Conservation (phyloP, 306 rosid genomes). For the Rosa chinensis region DNA sequence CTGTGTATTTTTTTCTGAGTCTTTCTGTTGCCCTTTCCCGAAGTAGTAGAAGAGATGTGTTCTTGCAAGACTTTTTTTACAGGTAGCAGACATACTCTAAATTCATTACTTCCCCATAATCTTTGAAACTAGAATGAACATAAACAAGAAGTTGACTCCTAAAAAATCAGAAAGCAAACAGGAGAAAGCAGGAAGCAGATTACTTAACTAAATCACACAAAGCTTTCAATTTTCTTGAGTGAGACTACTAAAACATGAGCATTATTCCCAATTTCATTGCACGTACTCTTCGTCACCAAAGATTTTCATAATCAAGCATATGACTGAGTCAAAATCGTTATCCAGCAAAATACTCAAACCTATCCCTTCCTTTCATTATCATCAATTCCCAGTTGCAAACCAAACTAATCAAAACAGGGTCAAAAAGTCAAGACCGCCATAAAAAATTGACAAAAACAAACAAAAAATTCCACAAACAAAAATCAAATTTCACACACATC, state of each 20-base stretch:
- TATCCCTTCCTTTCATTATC: background rate
- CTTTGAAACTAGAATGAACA: background rate
- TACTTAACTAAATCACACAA: background rate
- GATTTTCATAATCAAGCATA: background rate
- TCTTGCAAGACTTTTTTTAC: background rate
- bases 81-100: background rate
- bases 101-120: background rate
- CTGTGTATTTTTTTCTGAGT: background rate
- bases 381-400: background rate
- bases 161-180: background rate
- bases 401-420: background rate
- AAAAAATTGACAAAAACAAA: background rate
- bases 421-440: conserved; percentile 2
- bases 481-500: background rate
- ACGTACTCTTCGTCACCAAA: background rate
- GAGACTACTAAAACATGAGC: background rate
- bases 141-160: background rate
- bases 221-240: background rate
- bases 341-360: no score
- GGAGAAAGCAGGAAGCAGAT: background rate
- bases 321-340: background rate
- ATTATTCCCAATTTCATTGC: background rate
- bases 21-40: background rate
- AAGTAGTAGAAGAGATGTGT: background rate
- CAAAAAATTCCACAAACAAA: background rate